Evolutionary conservation across 2,329 filamentous ascomycete species (phyloP).

Genomic region (Trichoderma brevicompactum): DNA sequence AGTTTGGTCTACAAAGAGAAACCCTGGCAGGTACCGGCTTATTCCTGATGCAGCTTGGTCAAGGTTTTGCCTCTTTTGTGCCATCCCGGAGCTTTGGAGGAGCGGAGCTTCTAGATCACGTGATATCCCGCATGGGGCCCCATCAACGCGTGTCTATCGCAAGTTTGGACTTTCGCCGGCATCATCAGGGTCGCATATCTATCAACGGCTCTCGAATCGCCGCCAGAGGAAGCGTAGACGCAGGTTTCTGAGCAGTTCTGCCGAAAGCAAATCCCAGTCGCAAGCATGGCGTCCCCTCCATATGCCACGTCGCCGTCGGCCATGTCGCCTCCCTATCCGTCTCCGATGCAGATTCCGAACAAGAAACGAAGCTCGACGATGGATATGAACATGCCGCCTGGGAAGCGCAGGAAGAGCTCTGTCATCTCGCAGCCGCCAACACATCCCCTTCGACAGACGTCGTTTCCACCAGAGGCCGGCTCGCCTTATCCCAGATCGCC

Average conservation of each 20-base stretch:
- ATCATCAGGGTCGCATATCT: neutral
- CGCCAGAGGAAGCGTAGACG: neutral
- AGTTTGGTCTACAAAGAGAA: neutral
- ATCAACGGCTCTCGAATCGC: neutral
- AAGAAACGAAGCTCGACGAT: conserved; percentile 66
- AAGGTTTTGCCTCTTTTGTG: neutral
- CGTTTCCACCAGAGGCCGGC: conserved; percentile 66
- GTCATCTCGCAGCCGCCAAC: conserved; percentile 61
- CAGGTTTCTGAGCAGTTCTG: too few relatives aligned
- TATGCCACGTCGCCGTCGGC: conserved; percentile 54
- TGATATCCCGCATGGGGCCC: conserved; percentile 15
- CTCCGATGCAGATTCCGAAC: conserved; percentile 53
- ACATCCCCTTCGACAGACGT: conserved; percentile 78
- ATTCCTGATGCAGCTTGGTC: neutral
- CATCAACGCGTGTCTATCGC: conserved; percentile 24
- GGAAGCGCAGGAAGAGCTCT: conserved; percentile 74
- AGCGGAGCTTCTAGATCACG: conserved; percentile 8
- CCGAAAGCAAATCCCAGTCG: neutral
- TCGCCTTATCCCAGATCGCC: conserved; percentile 67
- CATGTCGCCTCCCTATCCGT: conserved; percentile 60
- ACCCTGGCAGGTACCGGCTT: neutral
- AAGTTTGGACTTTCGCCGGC: too few relatives aligned
- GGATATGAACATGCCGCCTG: conserved; percentile 54
- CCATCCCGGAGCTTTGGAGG: neutral
- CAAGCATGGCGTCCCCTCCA: conserved; percentile 60